Evolutionary conservation across 805 yeast genomes (phyloP).

Genomic region (Sugiyamaella americana): DNA sequence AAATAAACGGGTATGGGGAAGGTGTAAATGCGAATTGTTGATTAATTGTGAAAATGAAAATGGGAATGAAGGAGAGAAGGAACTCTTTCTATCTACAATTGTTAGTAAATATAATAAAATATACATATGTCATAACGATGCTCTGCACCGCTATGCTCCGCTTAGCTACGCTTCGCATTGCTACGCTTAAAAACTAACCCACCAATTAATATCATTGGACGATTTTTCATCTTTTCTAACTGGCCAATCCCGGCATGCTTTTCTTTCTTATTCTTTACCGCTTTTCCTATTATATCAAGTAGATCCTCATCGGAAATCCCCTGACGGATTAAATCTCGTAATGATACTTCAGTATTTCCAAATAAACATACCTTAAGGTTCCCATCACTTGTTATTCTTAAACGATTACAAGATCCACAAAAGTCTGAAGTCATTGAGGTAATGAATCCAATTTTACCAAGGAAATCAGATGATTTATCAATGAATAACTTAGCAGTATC

Average conservation of each 20-base stretch:
- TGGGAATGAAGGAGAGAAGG: no score
- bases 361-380: conserved; percentile 50
- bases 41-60: no score
- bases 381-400: conserved; percentile 48
- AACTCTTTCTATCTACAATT: no score
- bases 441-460: conserved; percentile 46
- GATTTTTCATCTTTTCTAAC: conserved; percentile 41
- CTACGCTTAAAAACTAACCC: conserved; percentile 42
- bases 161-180: no score
- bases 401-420: conserved; percentile 47
- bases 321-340: conserved; percentile 40
- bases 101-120: no score
- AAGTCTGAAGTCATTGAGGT: conserved; percentile 52
- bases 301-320: conserved; percentile 36
- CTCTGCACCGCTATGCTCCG: no score
- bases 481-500: conserved; percentile 46
- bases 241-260: conserved; percentile 49
- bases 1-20: no score
- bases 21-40: no score
- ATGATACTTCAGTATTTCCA: conserved; percentile 45
- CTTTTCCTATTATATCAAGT: conserved; percentile 37
- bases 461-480: conserved; percentile 34
- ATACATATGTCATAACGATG: no score
- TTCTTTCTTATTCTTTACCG: conserved; percentile 43
- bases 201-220: conserved; percentile 55